Evolutionary conservation across 108 stramenopile species (phyloP), one percentile per base, ranked within the genome.

Genomic region (Cyclotella choctawhatcheeana): DNA sequence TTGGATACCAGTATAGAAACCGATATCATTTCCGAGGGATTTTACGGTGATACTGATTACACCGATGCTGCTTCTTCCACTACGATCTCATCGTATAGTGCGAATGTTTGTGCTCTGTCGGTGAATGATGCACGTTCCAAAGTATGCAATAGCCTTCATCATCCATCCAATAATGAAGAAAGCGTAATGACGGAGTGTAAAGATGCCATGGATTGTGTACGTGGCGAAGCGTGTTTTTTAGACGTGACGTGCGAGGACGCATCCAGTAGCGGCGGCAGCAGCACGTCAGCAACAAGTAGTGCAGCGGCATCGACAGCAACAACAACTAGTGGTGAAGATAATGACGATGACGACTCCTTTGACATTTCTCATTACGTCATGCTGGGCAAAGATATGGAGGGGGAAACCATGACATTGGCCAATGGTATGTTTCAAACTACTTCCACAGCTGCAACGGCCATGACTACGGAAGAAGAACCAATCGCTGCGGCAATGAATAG

Each of bases 151-250:
- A n/a, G n/a, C n/a, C n/a, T n/a, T n/a, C n/a, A n/a, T n/a, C n/a
- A n/a, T n/a, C n/a, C n/a, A n/a, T n/a, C n/a, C n/a, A n/a, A n/a
- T n/a, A n/a, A n/a, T n/a, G n/a, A n/a, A n/a, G 35, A 21, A 24
- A 24, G 24, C 6, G 3, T 35, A 8, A n/a, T 48, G 37, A 24
- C 37, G 21, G 3, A 17, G 3, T 60, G 59, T 35, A 1, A 5
- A 14, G 34, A 37, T 40, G 37, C 20, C 20, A 43, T 21, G 35
- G 35, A 40, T 24, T 60, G 59, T 24, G 1, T 7, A 12, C 32
- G 1, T 2, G 56, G 56, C 13, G 56, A 58, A 30, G 56, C 56
- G 2, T 58, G 56, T 32, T 58, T 58, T 34, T 32, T 31, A 58
- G 3, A 5, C 18, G 56, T 34, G 17, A 21, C 21, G 17, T 51